Base-by-base conservation (phyloP, 345 rosid genomes). In the Aquilaria malaccensis region DNA sequence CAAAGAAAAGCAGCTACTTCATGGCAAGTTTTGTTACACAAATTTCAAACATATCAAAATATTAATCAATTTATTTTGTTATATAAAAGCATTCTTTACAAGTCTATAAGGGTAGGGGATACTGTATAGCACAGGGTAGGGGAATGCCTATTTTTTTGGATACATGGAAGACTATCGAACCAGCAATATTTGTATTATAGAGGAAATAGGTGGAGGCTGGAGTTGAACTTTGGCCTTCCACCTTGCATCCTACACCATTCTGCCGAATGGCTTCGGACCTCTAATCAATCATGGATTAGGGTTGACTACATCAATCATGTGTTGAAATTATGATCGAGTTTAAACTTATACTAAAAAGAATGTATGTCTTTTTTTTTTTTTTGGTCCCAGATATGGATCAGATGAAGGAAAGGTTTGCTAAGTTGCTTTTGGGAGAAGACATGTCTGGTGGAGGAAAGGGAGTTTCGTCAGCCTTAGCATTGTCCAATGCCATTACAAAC, bases 361-460 rank as follows among this genome's bases (percentile, higher is more conserved):
- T 22, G 22, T 22, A 22, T 37, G 43, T 37, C 7, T 37, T 37
- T 37, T 37, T 54, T 57, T 52, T 57, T 52, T 3, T 75, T 70
- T 61, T 71, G 43, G 45, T 63, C 58, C 22, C 60, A 78, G 82
- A 78, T 45, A 48, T 30, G 58, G 74, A 78, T 5, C 63, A 67
- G 75, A 71, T 78, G 79, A 74, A 69, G 67, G 82, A 78, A 41
- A 71, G 58, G 47, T 74, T 78, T 33, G 72, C 76, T 0, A 78
- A 78, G 58, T 55, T 78, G 72, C 72, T 78, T 31, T 43, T 74
- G 59, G 82, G 82, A 6, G 82, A 78, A 60, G 79, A 78, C 46
- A 78, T 78, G 76, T 78, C 79, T 29, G 79, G 82, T 3, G 76
- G 79, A 59, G 82, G 82, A 9, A 78, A 78, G 56, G 82, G 82